A percentile compares a stretch with the other conserved stretches of the same genome.
Evolutionary conservation across 2,329 filamentous ascomycete species (phyloP).

Genomic region (Septoria petroselini): DNA sequence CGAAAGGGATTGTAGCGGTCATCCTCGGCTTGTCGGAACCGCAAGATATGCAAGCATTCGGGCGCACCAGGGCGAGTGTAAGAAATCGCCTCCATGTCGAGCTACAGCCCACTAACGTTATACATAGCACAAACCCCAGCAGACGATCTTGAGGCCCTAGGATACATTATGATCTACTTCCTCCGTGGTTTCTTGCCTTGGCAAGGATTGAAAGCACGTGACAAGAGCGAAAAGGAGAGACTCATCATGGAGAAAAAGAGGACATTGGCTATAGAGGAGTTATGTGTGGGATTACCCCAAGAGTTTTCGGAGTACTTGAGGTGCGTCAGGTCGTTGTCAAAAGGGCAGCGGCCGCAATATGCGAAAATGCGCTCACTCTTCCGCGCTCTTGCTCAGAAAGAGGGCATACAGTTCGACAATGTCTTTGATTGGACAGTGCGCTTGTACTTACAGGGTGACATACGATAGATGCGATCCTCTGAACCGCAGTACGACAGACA

Average conservation of each 20-base stretch:
- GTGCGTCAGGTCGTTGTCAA: conserved; percentile 1
- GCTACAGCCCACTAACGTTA: background rate
- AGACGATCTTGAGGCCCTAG: conserved; percentile 12
- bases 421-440: conserved; percentile 13
- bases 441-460: conserved; percentile 1
- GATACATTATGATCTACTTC: conserved; percentile 14
- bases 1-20: background rate
- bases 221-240: conserved; percentile 4
- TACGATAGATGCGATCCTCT: conserved; percentile 2
- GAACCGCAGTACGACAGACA: conserved; percentile 1
- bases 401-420: conserved; percentile 12
- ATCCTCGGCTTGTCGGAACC: conserved; percentile 4
- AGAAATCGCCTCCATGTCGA: background rate
- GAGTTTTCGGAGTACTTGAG: conserved; percentile 14
- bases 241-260: conserved; percentile 15
- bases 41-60: conserved; percentile 7
- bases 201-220: conserved; percentile 8
- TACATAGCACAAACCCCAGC: background rate
- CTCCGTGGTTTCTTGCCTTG: conserved; percentile 1
- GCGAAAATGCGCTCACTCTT: conserved; percentile 7
- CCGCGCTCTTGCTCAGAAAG: conserved; percentile 7
- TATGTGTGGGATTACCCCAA: conserved; percentile 7
- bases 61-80: conserved; percentile 3
- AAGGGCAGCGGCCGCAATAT: conserved; percentile 6
- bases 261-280: conserved; percentile 6